Evolutionary conservation across 2,329 filamentous ascomycete species (phyloP).

Genomic region (Blastomyces silverae): DNA sequence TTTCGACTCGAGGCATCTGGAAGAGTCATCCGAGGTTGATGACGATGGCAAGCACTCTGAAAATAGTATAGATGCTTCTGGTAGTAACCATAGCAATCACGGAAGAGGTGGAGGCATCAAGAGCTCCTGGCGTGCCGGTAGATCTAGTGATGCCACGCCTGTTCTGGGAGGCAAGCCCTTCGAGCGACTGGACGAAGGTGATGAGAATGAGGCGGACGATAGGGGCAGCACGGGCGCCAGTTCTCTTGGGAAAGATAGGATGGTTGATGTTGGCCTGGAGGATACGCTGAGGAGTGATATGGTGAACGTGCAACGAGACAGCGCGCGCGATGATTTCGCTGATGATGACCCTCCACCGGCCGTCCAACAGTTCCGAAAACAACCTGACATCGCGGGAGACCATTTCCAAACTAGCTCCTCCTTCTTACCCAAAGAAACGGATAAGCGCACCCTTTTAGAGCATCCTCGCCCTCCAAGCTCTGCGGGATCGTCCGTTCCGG

Average conservation of each 20-base stretch:
- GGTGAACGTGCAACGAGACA: slow-evolving; percentile 40
- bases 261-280: slow-evolving; percentile 84
- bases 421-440: slow-evolving; percentile 47
- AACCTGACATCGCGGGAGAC: slow-evolving; percentile 35
- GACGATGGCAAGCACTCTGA: slow-evolving; percentile 49
- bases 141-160: slow-evolving; percentile 23
- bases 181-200: slow-evolving; percentile 27
- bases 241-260: slow-evolving; percentile 55
- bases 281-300: slow-evolving; percentile 48
- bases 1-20: slow-evolving; percentile 74
- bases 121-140: slow-evolving; percentile 52
- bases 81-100: slow-evolving; percentile 41
- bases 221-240: slow-evolving; percentile 31
- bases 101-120: slow-evolving; percentile 47
- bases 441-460: slow-evolving; percentile 44
- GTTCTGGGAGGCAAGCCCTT: slow-evolving; percentile 34
- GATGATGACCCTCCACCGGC: slow-evolving; percentile 50
- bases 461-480: slow-evolving; percentile 45
- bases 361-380: slow-evolving; percentile 51
- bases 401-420: slow-evolving; percentile 35
- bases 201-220: slow-evolving; percentile 32
- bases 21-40: slow-evolving; percentile 78
- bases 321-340: slow-evolving; percentile 35
- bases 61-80: slow-evolving; percentile 48
- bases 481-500: slow-evolving; percentile 50